Base-by-base conservation (phyloP, 305 asterid genomes). In the Rubia tinctorum region DNA sequence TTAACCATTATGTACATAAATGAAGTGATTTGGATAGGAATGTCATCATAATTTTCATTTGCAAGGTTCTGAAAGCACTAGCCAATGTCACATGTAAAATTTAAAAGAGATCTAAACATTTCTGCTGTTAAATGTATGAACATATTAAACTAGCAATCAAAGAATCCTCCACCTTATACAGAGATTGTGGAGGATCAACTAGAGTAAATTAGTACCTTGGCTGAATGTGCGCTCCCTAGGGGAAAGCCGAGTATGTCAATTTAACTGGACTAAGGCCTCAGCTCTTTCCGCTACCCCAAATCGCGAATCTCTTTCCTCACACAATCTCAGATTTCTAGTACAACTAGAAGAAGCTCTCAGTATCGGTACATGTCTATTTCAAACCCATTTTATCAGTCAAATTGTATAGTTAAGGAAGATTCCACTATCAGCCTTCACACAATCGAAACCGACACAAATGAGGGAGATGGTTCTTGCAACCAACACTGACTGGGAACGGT, bases 231-330 rank as follows among this genome's bases (percentile, higher is more conserved):
- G 78, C 73, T 75, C 85, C 79, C 79, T 88, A 79, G 81, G 56
- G 71, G 71, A 80, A 74, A 77, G 72, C 51, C 75, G 72, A 77
- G 84, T 71, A 58, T 76, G 82, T 71, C 78, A 84, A 75, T 84
- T 80, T 51, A 84, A 72, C 73, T 78, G 71, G 78, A 81, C 77
- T 77, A 87, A 76, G 77, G 89, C 88, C 78, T 87, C 88, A 73
- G 75, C 82, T 79, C 88, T 88, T 72, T 79, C 79, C 69, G 75
- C 82, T 80, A 83, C 90, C 79, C 83, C 84, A 69, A 85, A 79
- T 87, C 87, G 84, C 69, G 84, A 74, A 73, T 80, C 70, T 67
- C 81, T 65, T 61, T 69, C 82, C 73, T 53, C 76, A 76, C 81
- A 78, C 71, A 66, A 77, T 82, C 79, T 75, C 58, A 72, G 72